Base-by-base conservation (phyloP, 106 monocot genomes). In the Allium cepa region DNA sequence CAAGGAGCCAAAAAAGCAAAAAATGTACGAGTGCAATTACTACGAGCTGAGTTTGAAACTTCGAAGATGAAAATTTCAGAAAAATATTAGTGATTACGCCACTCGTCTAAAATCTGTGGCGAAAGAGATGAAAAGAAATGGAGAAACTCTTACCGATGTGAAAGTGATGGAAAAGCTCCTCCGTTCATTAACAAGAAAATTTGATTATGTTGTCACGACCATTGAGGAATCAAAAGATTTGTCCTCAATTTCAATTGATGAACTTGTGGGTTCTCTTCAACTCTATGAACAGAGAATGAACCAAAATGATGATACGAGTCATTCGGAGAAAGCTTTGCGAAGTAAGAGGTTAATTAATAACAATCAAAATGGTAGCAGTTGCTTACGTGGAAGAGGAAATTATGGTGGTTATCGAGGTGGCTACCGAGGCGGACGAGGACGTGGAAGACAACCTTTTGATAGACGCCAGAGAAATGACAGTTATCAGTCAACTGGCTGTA, bases 171-270 rank as follows among this genome's bases (percentile, higher is more conserved):
- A 71, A 22, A 71, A 67, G 53, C 50, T 52, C 7, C 26, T 67
- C 3, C 50, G 52, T 51, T 49, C 49, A 10, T 53, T 67, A 10
- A 47, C 17, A 7, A 49, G 26, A 51, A 67, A 67, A 65, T 67
- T 67, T 51, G 50, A 67, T 16, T 49, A 67, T 22, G 17, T 51
- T 10, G 67, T 67, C 26, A 10, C 15, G 5, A 10, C 17, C 3
- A 71, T 71, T 22, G 60, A 49, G 60, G 60, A 71, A 48, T 45
- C 60, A n/a, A n/a, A 71, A 60, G n/a, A 67, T 67, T 26, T 67
- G 9, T 67, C 67, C 10, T 22, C 9, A 22, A 49, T 67, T 52
- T 49, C 16, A 7, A 52, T 67, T 15, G 47, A 22, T 67, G 67
- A 67, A 67, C 26, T 67, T 26, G 26, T 50, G 9, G 67, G 67